A percentile compares a stretch with the other conserved stretches of the same genome.
Conservation (phyloP, 768 basidiomycete genomes). For the Trametes elegans region DNA sequence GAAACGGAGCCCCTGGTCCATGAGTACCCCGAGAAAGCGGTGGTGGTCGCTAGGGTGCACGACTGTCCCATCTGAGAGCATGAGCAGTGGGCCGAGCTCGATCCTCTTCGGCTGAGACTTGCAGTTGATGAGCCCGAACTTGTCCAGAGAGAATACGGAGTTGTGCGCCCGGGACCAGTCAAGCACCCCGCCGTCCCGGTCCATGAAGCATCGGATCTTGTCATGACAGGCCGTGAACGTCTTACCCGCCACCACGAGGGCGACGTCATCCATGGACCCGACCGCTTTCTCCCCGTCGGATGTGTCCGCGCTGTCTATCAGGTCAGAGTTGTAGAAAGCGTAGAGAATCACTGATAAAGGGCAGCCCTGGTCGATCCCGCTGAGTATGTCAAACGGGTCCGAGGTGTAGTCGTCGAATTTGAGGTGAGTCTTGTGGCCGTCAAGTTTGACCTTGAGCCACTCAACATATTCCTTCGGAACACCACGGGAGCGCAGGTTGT, state of each 20-base stretch:
- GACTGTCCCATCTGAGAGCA: slow-evolving; percentile 19
- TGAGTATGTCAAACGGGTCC: slow-evolving; percentile 15
- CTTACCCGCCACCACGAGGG: background rate
- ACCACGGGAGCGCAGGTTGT: too few species aligned
- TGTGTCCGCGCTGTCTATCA: slow-evolving; percentile 12
- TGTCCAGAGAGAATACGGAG: too few species aligned
- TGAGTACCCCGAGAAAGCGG: slow-evolving; percentile 32
- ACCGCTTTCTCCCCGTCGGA: slow-evolving; percentile 10
- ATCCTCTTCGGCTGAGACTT: background rate
- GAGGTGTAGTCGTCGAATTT: slow-evolving; percentile 29
- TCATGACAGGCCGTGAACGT: slow-evolving; percentile 4
- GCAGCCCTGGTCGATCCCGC: slow-evolving; percentile 35
- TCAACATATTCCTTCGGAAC: too few species aligned
- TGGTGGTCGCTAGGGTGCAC: slow-evolving; percentile 10
- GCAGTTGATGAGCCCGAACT: too few species aligned
- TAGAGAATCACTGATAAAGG: slow-evolving; percentile 32
- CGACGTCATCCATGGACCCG: slow-evolving; percentile 22
- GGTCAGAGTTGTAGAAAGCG: slow-evolving; percentile 33
- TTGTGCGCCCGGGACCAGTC: too few species aligned
- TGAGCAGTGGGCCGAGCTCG: slow-evolving; percentile 4
- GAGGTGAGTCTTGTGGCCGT: slow-evolving; percentile 18
- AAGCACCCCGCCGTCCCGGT: too few species aligned
- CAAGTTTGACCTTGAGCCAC: slow-evolving; percentile 20
- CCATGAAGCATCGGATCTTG: background rate
- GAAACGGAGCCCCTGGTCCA: slow-evolving; percentile 32